Evolutionary conservation across 768 basidiomycete species (phyloP).

Genomic region (Suillus subaureus): DNA sequence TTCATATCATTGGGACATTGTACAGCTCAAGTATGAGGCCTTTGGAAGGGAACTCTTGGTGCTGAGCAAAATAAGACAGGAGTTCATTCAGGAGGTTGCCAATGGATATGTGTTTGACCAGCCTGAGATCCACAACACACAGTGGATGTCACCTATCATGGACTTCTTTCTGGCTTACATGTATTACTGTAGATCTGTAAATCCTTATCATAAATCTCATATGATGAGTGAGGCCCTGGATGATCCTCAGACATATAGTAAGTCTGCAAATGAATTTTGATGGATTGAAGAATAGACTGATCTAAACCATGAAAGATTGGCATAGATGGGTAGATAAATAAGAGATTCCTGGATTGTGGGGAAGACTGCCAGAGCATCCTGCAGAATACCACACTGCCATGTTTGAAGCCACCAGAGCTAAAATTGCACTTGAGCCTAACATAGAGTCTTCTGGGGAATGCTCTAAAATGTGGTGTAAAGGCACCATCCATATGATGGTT

Average conservation of each 20-base stretch:
- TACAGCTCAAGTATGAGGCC: background rate
- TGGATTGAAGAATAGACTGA: no score
- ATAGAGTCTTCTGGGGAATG: background rate
- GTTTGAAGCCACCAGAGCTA: background rate
- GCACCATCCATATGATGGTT: background rate
- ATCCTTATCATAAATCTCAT: background rate
- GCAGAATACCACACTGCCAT: background rate
- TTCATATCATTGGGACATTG: background rate
- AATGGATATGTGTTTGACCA: background rate
- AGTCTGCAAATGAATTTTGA: no score
- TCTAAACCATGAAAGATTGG: background rate
- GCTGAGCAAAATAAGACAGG: background rate
- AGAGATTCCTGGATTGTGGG: background rate
- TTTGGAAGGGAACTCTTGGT: background rate
- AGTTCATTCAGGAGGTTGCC: background rate
- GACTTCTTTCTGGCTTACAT: background rate
- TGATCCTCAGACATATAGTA: background rate
- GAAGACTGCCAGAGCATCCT: background rate
- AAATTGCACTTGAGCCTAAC: background rate
- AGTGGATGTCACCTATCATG: background rate
- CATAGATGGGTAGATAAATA: background rate
- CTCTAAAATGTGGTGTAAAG: background rate
- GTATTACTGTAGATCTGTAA: background rate
- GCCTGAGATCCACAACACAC: background rate
- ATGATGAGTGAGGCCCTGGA: background rate